phyloP scores from a whole-genome alignment of 257 asterid species.

The Ajuga chamaepitys region DNA sequence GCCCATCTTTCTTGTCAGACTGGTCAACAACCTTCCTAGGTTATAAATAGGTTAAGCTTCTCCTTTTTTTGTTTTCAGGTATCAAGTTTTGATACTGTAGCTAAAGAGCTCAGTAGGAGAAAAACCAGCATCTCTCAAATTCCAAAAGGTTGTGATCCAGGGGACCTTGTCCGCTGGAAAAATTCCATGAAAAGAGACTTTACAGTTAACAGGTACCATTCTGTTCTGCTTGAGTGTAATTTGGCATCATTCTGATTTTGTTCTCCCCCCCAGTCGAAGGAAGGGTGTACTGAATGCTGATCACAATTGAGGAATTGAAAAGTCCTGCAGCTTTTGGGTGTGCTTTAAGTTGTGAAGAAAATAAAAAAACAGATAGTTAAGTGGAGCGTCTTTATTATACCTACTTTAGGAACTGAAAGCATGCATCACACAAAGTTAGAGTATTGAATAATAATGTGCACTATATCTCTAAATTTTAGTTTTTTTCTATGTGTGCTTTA shows the following conservation, averaged over 20 bases:
- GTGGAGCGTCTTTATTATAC: background rate
- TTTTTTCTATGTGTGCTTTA: background rate
- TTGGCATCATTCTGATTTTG: slow-evolving; percentile 6
- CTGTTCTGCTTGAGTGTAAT: background rate
- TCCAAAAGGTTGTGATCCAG: slow-evolving; percentile 41
- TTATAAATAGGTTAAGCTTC: slow-evolving; percentile 1
- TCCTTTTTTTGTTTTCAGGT: slow-evolving; percentile 42
- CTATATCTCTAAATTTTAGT: background rate
- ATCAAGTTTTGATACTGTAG: slow-evolving; percentile 71
- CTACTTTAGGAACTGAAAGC: slow-evolving; percentile 5
- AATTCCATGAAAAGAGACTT: slow-evolving; percentile 78
- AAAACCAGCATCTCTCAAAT: slow-evolving; percentile 20
- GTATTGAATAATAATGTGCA: background rate
- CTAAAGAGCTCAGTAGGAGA: slow-evolving; percentile 22
- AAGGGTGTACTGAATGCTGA: slow-evolving; percentile 10
- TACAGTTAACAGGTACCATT: slow-evolving; percentile 74
- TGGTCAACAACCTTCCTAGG: background rate
- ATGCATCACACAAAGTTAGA: background rate
- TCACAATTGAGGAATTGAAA: slow-evolving; percentile 6
- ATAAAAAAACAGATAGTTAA: background rate
- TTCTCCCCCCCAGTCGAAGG: background rate
- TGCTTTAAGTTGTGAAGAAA: background rate
- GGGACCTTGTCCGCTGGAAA: slow-evolving; percentile 63
- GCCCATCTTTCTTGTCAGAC: background rate
- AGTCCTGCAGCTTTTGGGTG: background rate